phyloP scores from a whole-genome alignment of 2,329 filamentous ascomycete genomes.

The Sporothrix sp. region DNA sequence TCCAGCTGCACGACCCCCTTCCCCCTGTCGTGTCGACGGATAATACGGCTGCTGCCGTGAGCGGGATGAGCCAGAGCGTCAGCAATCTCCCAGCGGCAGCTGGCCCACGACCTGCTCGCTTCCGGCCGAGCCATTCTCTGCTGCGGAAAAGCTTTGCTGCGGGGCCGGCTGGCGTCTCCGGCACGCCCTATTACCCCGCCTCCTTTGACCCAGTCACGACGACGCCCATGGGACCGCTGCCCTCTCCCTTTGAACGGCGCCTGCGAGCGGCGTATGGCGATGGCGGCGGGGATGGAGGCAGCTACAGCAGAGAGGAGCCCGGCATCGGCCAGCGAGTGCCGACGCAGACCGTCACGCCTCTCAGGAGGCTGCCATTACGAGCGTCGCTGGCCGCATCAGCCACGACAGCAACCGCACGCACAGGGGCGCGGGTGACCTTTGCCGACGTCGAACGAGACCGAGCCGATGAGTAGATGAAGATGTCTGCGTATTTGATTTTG shows the following conservation, averaged over 20 bases:
- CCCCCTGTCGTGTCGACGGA: background rate
- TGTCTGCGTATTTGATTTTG: background rate
- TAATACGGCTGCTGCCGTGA: background rate
- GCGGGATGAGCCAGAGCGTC: background rate
- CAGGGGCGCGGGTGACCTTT: slow-evolving; percentile 15
- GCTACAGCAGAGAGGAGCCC: background rate
- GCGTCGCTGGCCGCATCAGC: background rate
- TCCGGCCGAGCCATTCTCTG: background rate
- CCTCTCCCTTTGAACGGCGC: slow-evolving; percentile 18
- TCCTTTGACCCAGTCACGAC: slow-evolving; percentile 14
- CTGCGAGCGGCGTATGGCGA: slow-evolving; percentile 18
- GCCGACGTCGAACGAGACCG: slow-evolving; percentile 1
- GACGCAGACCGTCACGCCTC: background rate
- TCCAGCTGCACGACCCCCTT: background rate
- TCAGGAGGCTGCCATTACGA: slow-evolving; percentile 1
- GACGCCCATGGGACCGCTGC: slow-evolving; percentile 19
- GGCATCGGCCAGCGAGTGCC: background rate
- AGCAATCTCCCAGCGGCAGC: background rate
- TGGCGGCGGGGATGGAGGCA: background rate
- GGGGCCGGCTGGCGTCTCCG: background rate
- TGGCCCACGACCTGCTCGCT: background rate
- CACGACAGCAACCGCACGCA: background rate
- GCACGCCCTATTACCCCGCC: background rate
- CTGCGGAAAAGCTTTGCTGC: background rate
- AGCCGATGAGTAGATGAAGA: background rate